Evolutionary conservation across 2,329 filamentous ascomycete genomes (phyloP).

Genomic region (Arachnopeziza araneosa): DNA sequence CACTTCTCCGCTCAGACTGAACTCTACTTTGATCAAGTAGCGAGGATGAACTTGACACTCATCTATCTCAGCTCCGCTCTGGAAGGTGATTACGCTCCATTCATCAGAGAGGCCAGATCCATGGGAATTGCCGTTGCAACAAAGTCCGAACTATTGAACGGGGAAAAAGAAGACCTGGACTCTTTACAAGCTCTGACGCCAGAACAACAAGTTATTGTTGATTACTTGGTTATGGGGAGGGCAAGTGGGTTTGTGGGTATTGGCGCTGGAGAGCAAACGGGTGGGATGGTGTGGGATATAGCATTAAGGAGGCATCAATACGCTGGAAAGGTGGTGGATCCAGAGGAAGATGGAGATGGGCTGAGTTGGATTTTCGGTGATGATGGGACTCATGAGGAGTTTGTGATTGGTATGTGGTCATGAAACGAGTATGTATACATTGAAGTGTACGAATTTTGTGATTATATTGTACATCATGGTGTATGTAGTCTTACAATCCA

Average conservation of each 20-base stretch:
- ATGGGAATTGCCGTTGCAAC: slow-evolving; percentile 36
- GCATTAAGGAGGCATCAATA: not conserved
- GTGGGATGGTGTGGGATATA: not conserved
- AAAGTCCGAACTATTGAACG: slow-evolving; percentile 37
- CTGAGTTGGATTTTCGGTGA: not conserved
- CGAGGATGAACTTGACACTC: slow-evolving; percentile 23
- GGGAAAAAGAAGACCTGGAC: not conserved
- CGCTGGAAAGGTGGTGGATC: not conserved
- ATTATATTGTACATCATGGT: not conserved
- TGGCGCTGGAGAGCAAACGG: slow-evolving; percentile 4
- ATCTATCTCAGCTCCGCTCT: slow-evolving; percentile 41
- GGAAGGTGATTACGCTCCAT: slow-evolving; percentile 31
- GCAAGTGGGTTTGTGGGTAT: slow-evolving; percentile 38
- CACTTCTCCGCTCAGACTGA: slow-evolving; percentile 29
- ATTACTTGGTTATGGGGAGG: slow-evolving; percentile 43
- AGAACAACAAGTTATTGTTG: slow-evolving; percentile 44
- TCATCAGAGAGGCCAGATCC: slow-evolving; percentile 31
- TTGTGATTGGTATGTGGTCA: not conserved
- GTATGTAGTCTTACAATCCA: too few relatives aligned
- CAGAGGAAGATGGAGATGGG: not conserved
- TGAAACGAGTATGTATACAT: not conserved
- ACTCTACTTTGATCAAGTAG: slow-evolving; percentile 32
- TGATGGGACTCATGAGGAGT: not conserved
- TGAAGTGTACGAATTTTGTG: not conserved
- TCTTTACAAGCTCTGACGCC: slow-evolving; percentile 34